phyloP scores from a whole-genome alignment of 2,329 filamentous ascomycete species.

The Fusarium sp. region DNA sequence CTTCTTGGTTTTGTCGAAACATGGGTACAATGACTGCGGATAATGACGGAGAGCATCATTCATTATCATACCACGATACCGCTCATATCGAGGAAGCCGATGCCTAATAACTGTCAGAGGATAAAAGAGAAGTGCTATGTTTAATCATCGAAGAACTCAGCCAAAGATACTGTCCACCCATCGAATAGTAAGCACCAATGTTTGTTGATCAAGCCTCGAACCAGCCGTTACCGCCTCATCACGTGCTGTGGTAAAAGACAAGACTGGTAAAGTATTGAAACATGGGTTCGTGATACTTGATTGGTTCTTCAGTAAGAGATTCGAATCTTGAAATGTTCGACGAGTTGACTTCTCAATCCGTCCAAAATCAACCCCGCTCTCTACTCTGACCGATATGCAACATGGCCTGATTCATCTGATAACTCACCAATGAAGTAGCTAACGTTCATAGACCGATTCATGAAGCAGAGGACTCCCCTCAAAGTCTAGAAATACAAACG shows the following conservation, averaged over 20 bases:
- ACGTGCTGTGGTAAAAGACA: conserved; percentile 21
- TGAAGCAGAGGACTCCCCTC: conserved; percentile 10
- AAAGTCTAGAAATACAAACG: conserved; percentile 2
- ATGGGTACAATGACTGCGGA: conserved; percentile 39
- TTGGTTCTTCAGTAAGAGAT: background rate
- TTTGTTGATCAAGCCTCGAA: background rate
- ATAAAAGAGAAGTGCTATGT: conserved; percentile 22
- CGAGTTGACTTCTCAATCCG: background rate
- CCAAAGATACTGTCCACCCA: conserved; percentile 1
- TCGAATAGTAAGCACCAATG: background rate
- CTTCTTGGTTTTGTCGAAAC: conserved; percentile 36
- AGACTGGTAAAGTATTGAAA: conserved; percentile 4
- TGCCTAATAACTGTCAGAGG: conserved; percentile 17
- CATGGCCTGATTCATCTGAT: conserved; percentile 8
- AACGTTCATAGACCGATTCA: conserved; percentile 13
- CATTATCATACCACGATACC: conserved; percentile 37
- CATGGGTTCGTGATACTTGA: background rate
- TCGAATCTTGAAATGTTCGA: background rate
- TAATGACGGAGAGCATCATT: conserved; percentile 39
- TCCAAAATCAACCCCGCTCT: background rate
- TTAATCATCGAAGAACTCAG: conserved; percentile 22
- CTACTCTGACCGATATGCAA: conserved; percentile 3
- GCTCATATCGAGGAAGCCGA: conserved; percentile 8
- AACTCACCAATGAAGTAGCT: conserved; percentile 20
- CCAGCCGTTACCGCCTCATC: conserved; percentile 10